phyloP scores from a whole-genome alignment of 169 alveolate species.

The Cryptosporidium ryanae region DNA sequence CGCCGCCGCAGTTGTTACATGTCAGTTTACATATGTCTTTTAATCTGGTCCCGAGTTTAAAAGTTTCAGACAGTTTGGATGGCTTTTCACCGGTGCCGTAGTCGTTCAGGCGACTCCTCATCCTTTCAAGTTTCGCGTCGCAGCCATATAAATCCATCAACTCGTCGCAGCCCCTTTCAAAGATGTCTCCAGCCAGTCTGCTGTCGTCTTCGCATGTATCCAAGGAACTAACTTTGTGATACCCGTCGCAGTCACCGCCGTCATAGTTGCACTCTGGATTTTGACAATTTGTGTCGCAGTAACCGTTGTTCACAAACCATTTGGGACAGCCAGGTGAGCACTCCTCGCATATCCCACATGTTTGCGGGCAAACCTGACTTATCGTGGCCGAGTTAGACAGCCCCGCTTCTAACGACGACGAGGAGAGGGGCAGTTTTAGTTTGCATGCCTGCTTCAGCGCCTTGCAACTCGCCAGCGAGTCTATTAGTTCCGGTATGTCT shows the following conservation, averaged over 20 bases:
- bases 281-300: slow-evolving; percentile 80
- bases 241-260: slow-evolving; percentile 78
- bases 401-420: slow-evolving; percentile 56
- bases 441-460: slow-evolving; percentile 50
- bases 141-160: slow-evolving; percentile 19
- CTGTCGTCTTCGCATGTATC: background rate
- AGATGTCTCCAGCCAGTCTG: background rate
- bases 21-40: slow-evolving; percentile 23
- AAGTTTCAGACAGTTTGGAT: background rate
- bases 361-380: slow-evolving; percentile 79
- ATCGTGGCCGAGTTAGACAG: slow-evolving; percentile 78
- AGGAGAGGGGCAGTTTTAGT: slow-evolving; percentile 35
- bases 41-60: slow-evolving; percentile 14
- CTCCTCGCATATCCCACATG: slow-evolving; percentile 79
- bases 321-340: slow-evolving; percentile 80
- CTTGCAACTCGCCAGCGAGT: slow-evolving; percentile 49
- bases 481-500: slow-evolving; percentile 61
- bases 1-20: slow-evolving; percentile 10
- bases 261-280: slow-evolving; percentile 79
- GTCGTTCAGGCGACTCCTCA: background rate
- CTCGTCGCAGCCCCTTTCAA: slow-evolving; percentile 27
- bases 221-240: background rate
- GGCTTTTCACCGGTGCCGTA: too few relatives aligned
- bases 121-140: slow-evolving; percentile 10
- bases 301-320: slow-evolving; percentile 78